These are phyloP conservation scores for Cajanus cajan DNA, from an alignment of 306 rosid species.

Conservation along the genomic window DNA sequence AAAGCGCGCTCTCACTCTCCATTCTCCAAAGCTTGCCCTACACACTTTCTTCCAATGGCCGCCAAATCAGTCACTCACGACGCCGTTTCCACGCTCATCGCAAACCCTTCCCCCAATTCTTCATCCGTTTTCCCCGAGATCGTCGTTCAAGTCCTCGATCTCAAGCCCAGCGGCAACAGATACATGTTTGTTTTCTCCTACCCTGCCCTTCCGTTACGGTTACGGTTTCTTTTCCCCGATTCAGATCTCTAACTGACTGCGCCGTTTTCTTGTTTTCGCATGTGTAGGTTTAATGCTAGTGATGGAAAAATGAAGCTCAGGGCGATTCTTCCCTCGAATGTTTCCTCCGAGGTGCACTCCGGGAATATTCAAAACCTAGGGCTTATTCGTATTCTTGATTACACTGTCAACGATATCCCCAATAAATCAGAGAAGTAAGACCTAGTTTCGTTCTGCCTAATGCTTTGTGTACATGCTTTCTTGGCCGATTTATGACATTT, in stretches of 20 bases:
- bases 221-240: background rate
- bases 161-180: constrained; percentile 58
- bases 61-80: constrained; percentile 42
- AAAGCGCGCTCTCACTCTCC: background rate
- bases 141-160: constrained; percentile 78
- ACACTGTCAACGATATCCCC: constrained; percentile 73
- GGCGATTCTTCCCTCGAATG: constrained; percentile 54
- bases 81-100: constrained; percentile 59
- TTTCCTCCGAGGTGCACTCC: constrained; percentile 49
- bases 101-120: constrained; percentile 60
- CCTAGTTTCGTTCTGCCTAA: background rate
- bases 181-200: constrained; percentile 42
- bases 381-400: constrained; percentile 66
- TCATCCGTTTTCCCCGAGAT: constrained; percentile 59
- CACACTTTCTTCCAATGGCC: constrained; percentile 42
- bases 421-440: constrained; percentile 76
- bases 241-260: background rate
- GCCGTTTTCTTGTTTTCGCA: background rate
- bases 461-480: background rate
- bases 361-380: constrained; percentile 89
- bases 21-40: background rate
- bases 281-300: constrained; percentile 66
- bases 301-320: constrained; percentile 77
- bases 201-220: background rate
- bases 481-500: background rate